phyloP scores from a whole-genome alignment of 768 basidiomycete genomes.

The Mycena venus region DNA sequence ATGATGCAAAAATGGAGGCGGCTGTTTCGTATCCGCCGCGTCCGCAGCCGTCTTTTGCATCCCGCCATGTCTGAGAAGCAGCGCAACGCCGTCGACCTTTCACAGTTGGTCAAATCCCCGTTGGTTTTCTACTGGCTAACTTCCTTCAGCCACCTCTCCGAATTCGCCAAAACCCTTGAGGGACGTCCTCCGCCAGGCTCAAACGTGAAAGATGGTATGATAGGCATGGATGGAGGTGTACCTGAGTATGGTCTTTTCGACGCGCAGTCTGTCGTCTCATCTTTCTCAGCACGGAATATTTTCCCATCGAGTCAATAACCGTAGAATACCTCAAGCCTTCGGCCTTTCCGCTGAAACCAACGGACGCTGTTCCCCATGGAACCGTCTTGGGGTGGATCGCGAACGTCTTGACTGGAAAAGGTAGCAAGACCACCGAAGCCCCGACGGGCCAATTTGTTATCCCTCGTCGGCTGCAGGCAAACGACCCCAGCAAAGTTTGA shows the following conservation, averaged over 20 bases:
- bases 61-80: constrained; percentile 29
- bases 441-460: constrained; percentile 27
- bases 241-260: constrained; percentile 24
- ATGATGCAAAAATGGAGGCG: too few species aligned
- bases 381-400: constrained; percentile 33
- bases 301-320: constrained; percentile 33
- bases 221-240: constrained; percentile 32
- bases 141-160: constrained; percentile 30
- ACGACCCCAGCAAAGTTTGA: constrained; percentile 53
- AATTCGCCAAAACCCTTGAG: constrained; percentile 20
- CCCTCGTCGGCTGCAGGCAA: constrained; percentile 39
- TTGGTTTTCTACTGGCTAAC: neutral
- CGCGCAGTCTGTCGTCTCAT: neutral
- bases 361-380: constrained; percentile 27
- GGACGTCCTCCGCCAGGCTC: neutral
- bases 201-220: neutral
- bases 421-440: constrained; percentile 28
- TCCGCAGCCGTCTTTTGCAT: neutral
- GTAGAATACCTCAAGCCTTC: constrained; percentile 28
- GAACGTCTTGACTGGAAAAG: constrained; percentile 29
- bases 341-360: constrained; percentile 27
- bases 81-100: constrained; percentile 28
- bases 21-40: too few species aligned
- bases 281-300: constrained; percentile 28
- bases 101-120: constrained; percentile 16